Evolutionary conservation across 2,329 filamentous ascomycete genomes (phyloP).

Genomic region (Trichoderma citrinoviride): DNA sequence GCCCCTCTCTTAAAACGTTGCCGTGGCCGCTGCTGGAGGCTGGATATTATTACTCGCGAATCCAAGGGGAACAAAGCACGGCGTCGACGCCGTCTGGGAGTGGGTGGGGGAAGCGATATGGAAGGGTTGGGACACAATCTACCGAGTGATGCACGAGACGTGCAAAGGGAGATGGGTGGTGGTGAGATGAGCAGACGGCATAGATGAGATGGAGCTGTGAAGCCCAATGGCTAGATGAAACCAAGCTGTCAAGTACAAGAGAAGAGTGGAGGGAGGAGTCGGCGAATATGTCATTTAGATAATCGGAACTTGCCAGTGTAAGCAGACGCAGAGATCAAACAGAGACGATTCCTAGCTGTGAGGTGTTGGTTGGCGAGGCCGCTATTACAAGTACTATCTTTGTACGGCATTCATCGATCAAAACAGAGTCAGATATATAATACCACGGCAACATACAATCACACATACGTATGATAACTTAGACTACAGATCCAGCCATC

Average conservation of each 20-base stretch:
- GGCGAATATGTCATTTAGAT: too few species aligned
- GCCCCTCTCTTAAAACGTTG: not conserved
- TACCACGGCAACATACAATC: not conserved
- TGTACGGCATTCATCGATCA: not conserved
- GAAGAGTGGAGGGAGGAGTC: too few species aligned
- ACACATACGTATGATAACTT: conserved; percentile 3
- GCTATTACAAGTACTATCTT: too few species aligned
- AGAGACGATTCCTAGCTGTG: too few species aligned
- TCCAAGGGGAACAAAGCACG: conserved; percentile 9
- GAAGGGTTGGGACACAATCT: not conserved
- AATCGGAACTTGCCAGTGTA: too few species aligned
- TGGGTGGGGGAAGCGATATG: not conserved
- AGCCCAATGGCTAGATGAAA: too few species aligned
- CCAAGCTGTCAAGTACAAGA: too few species aligned
- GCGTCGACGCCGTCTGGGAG: conserved; percentile 14
- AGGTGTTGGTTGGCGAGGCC: too few species aligned
- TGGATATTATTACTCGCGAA: not conserved
- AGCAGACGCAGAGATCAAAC: too few species aligned
- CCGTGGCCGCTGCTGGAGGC: too few species aligned
- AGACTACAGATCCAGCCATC: not conserved
- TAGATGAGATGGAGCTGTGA: too few species aligned
- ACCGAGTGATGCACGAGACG: not conserved
- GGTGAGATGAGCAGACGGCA: too few species aligned
- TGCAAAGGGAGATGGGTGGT: not conserved
- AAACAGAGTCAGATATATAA: not conserved